Evolutionary conservation across 2,329 filamentous ascomycete species (phyloP).

Genomic region (Claviceps africana): DNA sequence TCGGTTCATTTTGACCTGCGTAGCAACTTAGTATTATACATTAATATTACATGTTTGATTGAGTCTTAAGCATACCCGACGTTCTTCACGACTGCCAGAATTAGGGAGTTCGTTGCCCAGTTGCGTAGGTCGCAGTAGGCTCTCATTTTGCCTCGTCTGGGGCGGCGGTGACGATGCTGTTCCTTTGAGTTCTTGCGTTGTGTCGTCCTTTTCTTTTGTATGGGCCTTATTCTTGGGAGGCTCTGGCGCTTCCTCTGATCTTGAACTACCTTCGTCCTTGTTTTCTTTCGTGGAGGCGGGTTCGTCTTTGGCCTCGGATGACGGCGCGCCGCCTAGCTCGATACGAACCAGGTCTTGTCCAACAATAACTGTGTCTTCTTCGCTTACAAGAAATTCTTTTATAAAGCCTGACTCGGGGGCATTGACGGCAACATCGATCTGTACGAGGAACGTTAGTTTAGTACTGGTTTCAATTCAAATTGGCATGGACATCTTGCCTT

Average conservation of each 20-base stretch:
- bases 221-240: slow-evolving; percentile 10
- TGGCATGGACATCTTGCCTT: slow-evolving; percentile 46
- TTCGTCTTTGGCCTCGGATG: slow-evolving; percentile 25
- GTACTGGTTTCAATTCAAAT: background rate
- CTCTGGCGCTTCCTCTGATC: background rate
- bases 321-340: slow-evolving; percentile 54
- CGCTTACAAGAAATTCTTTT: slow-evolving; percentile 79
- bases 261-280: slow-evolving; percentile 9
- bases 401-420: slow-evolving; percentile 81
- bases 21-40: background rate
- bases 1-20: slow-evolving; percentile 96
- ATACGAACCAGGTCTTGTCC: slow-evolving; percentile 83
- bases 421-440: slow-evolving; percentile 97
- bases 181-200: slow-evolving; percentile 24
- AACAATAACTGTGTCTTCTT: slow-evolving; percentile 90
- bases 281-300: slow-evolving; percentile 14
- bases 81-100: slow-evolving; percentile 68
- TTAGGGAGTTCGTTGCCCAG: slow-evolving; percentile 10
- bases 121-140: slow-evolving; percentile 10
- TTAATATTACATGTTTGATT: background rate
- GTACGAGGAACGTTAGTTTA: background rate
- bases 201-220: slow-evolving; percentile 12
- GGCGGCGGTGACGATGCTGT: slow-evolving; percentile 13
- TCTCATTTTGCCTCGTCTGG: slow-evolving; percentile 15
- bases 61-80: slow-evolving; percentile 49